These are phyloP conservation scores for Rhodotorula babjevae DNA, from an alignment of 768 basidiomycete genomes.

Conservation along the genomic window DNA sequence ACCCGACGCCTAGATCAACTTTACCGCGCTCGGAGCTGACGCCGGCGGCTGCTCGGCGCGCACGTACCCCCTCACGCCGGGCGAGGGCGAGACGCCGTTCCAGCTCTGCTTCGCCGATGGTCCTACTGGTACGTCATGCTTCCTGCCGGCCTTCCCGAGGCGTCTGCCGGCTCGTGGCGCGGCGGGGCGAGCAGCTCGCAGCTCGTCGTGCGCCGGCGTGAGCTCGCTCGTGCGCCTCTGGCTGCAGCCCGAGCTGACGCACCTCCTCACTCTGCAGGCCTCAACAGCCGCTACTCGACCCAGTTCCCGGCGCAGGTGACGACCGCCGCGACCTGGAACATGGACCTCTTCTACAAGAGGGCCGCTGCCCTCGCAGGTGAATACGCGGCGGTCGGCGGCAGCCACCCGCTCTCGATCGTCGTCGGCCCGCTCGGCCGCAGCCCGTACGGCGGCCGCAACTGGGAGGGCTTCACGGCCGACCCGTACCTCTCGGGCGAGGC, in stretches of 20 bases:
- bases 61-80: background rate
- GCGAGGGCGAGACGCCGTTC: background rate
- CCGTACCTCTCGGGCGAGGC: constrained; percentile 25
- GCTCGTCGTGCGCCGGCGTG: too few species aligned
- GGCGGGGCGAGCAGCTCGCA: too few species aligned
- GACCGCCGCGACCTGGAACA: constrained; percentile 75
- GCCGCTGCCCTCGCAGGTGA: constrained; percentile 77
- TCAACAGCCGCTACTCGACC: constrained; percentile 7
- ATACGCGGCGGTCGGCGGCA: constrained; percentile 74
- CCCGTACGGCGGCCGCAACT: constrained; percentile 22
- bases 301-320: constrained; percentile 73
- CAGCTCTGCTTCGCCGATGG: constrained; percentile 12
- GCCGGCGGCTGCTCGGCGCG: constrained; percentile 1
- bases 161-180: too few species aligned
- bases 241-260: too few species aligned
- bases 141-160: too few species aligned
- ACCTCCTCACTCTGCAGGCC: too few species aligned
- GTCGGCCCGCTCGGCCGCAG: constrained; percentile 11
- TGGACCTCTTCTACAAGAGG: constrained; percentile 67
- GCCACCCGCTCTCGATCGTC: constrained; percentile 50
- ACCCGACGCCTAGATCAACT: constrained; percentile 1
- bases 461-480: constrained; percentile 33
- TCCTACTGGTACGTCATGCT: background rate
- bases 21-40: background rate
- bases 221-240: too few species aligned